phyloP scores from a whole-genome alignment of 768 basidiomycete genomes.

The Amanita thiersii region DNA sequence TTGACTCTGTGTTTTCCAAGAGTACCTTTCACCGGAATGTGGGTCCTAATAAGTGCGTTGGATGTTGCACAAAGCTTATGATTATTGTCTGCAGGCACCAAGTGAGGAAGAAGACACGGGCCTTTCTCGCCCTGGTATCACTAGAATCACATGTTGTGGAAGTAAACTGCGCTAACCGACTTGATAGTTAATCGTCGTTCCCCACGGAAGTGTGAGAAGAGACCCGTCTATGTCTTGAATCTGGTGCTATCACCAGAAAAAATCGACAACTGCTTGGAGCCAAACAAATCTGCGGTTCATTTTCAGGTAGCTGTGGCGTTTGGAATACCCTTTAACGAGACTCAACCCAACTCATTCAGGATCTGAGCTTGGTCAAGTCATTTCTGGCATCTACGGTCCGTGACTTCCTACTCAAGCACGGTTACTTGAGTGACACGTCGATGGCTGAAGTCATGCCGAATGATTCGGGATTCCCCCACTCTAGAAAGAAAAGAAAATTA shows the following conservation, averaged over 20 bases:
- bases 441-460: too few species aligned
- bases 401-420: slow-evolving; percentile 55
- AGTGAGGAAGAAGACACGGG: slow-evolving; percentile 53
- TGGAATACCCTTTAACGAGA: slow-evolving; percentile 9
- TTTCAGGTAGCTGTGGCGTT: slow-evolving; percentile 45
- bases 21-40: slow-evolving; percentile 77
- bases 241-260: slow-evolving; percentile 55
- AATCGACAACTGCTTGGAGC: slow-evolving; percentile 76
- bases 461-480: too few species aligned
- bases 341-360: slow-evolving; percentile 28
- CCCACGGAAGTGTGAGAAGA: slow-evolving; percentile 71
- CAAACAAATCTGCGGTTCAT: slow-evolving; percentile 61
- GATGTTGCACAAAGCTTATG: slow-evolving; percentile 1
- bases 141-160: neutral
- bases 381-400: slow-evolving; percentile 55
- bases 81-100: slow-evolving; percentile 43
- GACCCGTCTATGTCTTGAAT: slow-evolving; percentile 79
- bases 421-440: slow-evolving; percentile 33
- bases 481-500: slow-evolving; percentile 47
- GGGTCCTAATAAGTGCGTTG: slow-evolving; percentile 20
- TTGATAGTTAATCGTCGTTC: slow-evolving; percentile 54
- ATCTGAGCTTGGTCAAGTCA: slow-evolving; percentile 42
- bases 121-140: slow-evolving; percentile 34
- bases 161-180: slow-evolving; percentile 8
- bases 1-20: slow-evolving; percentile 56